Conservation (phyloP, 2,329 filamentous ascomycete species). For the Botryotinia convoluta region DNA sequence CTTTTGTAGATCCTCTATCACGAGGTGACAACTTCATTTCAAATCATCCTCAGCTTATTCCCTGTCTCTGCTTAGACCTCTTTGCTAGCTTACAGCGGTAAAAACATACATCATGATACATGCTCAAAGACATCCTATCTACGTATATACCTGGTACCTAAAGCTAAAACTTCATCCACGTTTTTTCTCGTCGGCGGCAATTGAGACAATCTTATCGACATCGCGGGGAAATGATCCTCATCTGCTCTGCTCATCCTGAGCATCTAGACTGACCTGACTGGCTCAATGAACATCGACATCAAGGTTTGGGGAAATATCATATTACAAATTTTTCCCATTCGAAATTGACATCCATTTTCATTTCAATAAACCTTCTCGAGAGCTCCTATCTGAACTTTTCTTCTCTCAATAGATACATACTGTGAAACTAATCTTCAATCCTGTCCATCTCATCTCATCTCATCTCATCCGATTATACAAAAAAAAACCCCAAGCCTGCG, state of each 20-base stretch:
- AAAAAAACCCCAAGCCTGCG: background rate
- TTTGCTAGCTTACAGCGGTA: background rate
- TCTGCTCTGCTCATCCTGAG: background rate
- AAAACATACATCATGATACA: slow-evolving; percentile 5
- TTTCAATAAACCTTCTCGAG: background rate
- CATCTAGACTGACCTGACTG: slow-evolving; percentile 4
- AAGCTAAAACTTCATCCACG: background rate
- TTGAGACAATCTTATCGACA: slow-evolving; percentile 13
- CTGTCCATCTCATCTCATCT: background rate
- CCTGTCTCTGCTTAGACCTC: slow-evolving; percentile 2
- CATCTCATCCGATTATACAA: background rate
- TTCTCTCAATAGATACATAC: background rate
- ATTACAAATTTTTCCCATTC: background rate
- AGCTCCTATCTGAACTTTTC: background rate
- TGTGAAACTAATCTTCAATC: background rate
- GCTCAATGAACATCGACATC: background rate
- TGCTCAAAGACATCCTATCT: background rate
- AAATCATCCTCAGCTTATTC: background rate
- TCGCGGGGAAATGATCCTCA: slow-evolving; percentile 17
- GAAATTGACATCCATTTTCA: background rate
- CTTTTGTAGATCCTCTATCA: slow-evolving; percentile 1
- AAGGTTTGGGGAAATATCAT: background rate
- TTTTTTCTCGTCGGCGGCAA: slow-evolving; percentile 16
- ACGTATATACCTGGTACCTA: background rate
- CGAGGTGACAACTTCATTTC: slow-evolving; percentile 10